Evolutionary conservation across 176 grass and related monocot species (phyloP).

Genomic region (Rhynchospora breviuscula): DNA sequence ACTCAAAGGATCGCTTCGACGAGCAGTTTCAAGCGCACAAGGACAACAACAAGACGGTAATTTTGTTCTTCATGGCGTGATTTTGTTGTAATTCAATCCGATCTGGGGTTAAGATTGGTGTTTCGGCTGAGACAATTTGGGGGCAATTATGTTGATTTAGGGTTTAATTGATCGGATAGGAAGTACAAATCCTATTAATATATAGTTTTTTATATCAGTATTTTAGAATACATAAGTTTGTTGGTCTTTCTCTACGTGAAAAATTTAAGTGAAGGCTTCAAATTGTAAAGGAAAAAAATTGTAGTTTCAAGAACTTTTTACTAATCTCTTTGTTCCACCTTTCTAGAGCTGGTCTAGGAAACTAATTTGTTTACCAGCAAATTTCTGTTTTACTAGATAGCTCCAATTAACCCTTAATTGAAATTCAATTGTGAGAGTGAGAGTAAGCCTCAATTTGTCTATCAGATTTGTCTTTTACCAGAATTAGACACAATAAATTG

Average conservation of each 20-base stretch:
- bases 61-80: not conserved
- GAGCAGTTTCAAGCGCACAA: constrained; percentile 37
- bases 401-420: not conserved
- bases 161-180: not conserved
- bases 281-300: not conserved
- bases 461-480: not conserved
- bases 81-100: not conserved
- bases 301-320: not conserved
- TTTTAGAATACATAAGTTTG: not conserved
- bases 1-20: constrained; percentile 59
- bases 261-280: not conserved
- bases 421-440: not conserved
- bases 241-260: not conserved
- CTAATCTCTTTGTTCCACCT: not conserved
- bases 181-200: not conserved
- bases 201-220: not conserved
- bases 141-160: not conserved
- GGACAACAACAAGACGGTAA: constrained; percentile 56
- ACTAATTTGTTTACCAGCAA: not conserved
- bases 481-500: not conserved
- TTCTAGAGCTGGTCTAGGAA: not conserved
- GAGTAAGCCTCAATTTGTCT: not conserved
- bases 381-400: not conserved
- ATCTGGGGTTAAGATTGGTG: not conserved
- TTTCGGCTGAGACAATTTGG: not conserved